Evolutionary conservation across 2,329 filamentous ascomycete species (phyloP), one percentile per base, ranked within the genome.

Genomic region (Aspergillus ochraceus): DNA sequence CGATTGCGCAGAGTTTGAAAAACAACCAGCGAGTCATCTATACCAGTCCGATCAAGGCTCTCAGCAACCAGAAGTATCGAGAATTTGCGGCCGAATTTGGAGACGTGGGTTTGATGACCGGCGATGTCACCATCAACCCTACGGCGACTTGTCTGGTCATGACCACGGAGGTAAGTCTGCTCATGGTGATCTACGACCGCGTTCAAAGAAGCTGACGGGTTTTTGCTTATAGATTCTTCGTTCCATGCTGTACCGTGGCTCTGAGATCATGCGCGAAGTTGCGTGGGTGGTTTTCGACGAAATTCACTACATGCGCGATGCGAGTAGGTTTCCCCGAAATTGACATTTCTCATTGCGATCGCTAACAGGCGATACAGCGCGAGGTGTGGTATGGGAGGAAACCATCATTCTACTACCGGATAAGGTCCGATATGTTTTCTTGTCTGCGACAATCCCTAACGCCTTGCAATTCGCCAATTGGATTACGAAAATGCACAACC

Each of bases 401-500:
- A 98, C 95, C 45, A 98, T 99, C 73, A 99, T 99, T 71, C 84
- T 99, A 66, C 83, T 99, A 30, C 95, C 95, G 4, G 95, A 99
- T 81, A 98, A 99, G 84, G 96, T 99, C 67, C 90, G 92, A 79
- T 99, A 98, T 72, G 96, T 99, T 58, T 99, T 99, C 78, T 81
- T 99, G 61, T 99, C 96, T 32, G 95, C 95, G 64, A 99, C 96
- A 2, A 99, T 99, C 64, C 95, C 95, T 57, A 99, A 99, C 73
- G 93, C 95, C 55, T 97, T 98, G 86, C 95, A 99, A 76, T 99
- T 99, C 70, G 95, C 95, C 68, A 94, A 99, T 76, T 99, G 95
- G 95, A 96, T 99, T 70, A 92, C 91, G 68, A 98, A 98, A 80
- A 98, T 94, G 59, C 96, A 99, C 76, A 90, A 91, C 66, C 96